A percentile compares a stretch with the other conserved stretches of the same genome.
These are phyloP conservation scores for Sutorius eximius DNA, from an alignment of 1,284 basidiomycete species.

Conservation along the genomic window DNA sequence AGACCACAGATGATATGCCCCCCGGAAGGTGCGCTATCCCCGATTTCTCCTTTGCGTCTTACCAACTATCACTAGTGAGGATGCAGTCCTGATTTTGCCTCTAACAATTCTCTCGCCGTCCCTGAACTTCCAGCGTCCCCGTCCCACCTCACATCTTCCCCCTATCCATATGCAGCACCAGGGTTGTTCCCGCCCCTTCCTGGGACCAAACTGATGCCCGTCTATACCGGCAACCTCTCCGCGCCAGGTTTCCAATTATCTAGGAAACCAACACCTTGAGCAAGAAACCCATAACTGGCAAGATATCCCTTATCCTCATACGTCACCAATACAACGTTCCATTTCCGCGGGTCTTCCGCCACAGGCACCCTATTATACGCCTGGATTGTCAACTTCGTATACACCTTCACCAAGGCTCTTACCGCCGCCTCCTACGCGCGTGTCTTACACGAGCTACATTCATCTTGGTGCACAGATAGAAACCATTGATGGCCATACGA, in stretches of 20 bases:
- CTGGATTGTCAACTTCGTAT: conserved; percentile 14
- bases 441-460: conserved; percentile 7
- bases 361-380: conserved; percentile 15
- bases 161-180: conserved; percentile 21
- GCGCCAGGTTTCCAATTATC: conserved; percentile 5
- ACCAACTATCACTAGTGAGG: conserved; percentile 51
- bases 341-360: conserved; percentile 15
- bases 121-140: conserved; percentile 40
- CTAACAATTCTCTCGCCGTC: conserved; percentile 58
- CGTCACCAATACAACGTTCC: conserved; percentile 18
- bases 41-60: conserved; percentile 5
- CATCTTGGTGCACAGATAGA: conserved; percentile 8
- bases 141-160: conserved; percentile 11
- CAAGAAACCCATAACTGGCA: conserved; percentile 20
- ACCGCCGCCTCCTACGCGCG: conserved; percentile 13
- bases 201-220: conserved; percentile 7
- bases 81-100: conserved; percentile 62
- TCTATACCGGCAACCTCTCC: conserved; percentile 7
- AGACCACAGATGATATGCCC: conserved; percentile 41
- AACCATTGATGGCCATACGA: conserved; percentile 10
- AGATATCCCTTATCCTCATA: conserved; percentile 10
- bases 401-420: conserved; percentile 19
- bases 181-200: conserved; percentile 21
- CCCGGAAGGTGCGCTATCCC: conserved; percentile 28
- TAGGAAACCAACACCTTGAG: conserved; percentile 8